Conservation (phyloP, 495 filamentous ascomycete species). For the Pseudevernia furfuracea region DNA sequence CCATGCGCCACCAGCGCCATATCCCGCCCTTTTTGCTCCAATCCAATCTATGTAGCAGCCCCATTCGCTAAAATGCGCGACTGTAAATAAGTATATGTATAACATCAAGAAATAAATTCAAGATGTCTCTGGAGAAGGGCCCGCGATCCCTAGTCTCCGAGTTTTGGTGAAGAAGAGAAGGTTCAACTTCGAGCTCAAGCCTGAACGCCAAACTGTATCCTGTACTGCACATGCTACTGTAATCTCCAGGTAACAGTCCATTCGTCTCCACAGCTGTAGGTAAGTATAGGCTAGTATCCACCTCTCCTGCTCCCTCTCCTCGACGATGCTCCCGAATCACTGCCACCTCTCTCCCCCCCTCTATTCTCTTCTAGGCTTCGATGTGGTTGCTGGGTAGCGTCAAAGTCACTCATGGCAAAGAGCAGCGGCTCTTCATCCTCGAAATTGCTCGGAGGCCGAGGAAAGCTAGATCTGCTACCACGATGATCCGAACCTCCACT, state of each 20-base stretch:
- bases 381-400: constrained; percentile 47
- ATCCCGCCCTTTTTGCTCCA: not conserved
- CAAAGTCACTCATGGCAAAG: constrained; percentile 85
- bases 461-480: constrained; percentile 40
- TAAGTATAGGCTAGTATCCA: not conserved
- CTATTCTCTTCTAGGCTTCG: constrained; percentile 66
- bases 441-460: constrained; percentile 32
- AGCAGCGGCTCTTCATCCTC: constrained; percentile 75
- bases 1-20: not conserved
- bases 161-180: not conserved
- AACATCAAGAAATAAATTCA: not conserved
- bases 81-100: constrained; percentile 14
- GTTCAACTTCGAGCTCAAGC: not conserved
- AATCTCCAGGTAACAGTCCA: not conserved
- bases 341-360: constrained; percentile 37
- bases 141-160: not conserved
- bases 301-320: constrained; percentile 21
- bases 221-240: not conserved
- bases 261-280: not conserved
- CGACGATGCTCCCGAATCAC: constrained; percentile 23
- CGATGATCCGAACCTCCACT: constrained; percentile 43
- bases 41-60: constrained; percentile 20
- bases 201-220: not conserved
- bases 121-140: not conserved
- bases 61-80: constrained; percentile 12